Evolutionary conservation across 176 grass and related monocot species (phyloP).

Genomic region (Phoenix dactylifera): DNA sequence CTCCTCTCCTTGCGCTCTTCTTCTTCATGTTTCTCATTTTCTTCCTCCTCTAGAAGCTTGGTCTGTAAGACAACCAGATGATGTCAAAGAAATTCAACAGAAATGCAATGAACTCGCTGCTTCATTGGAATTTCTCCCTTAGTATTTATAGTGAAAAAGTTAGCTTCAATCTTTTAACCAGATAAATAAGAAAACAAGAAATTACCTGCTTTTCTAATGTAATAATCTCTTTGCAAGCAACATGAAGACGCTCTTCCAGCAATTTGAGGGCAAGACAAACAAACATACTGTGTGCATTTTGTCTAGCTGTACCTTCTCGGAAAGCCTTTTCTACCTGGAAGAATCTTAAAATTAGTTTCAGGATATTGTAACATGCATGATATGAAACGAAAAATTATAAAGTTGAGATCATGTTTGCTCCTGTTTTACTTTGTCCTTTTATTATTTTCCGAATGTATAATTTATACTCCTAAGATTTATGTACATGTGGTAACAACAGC

Average conservation of each 20-base stretch:
- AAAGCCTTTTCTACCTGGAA: slow-evolving; percentile 91
- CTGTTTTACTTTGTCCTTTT: background rate
- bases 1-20: slow-evolving; percentile 74
- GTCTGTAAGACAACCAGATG: slow-evolving; percentile 42
- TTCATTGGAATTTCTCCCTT: no score
- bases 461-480: no score
- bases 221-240: slow-evolving; percentile 96
- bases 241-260: slow-evolving; percentile 85
- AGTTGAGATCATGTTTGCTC: background rate
- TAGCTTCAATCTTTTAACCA: background rate
- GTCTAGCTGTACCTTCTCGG: slow-evolving; percentile 88
- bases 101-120: no score
- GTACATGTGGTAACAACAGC: no score
- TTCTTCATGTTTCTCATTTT: slow-evolving; percentile 89
- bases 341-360: slow-evolving; percentile 17
- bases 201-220: slow-evolving; percentile 93
- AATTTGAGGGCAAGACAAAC: slow-evolving; percentile 78
- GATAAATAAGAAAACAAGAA: slow-evolving; percentile 11
- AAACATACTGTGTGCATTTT: slow-evolving; percentile 93
- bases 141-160: no score
- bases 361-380: background rate
- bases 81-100: background rate
- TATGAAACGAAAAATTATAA: no score
- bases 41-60: slow-evolving; percentile 91
- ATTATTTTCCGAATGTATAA: no score